Evolutionary conservation across 306 rosid genomes (phyloP).

Genomic region (Clitoria ternatea): DNA sequence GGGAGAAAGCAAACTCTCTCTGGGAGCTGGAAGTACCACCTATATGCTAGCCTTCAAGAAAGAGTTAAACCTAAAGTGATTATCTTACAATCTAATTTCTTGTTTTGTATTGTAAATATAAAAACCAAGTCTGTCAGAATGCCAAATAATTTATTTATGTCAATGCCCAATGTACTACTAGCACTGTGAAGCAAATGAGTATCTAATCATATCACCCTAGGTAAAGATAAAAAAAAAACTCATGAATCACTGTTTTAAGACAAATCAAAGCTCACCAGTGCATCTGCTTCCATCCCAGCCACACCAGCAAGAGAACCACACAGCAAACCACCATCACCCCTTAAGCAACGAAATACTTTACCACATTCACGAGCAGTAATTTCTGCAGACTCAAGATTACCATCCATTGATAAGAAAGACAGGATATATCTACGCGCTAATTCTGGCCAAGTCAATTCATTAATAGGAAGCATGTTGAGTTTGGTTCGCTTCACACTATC

Average conservation of each 20-base stretch:
- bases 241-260: slow-evolving; percentile 11
- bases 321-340: slow-evolving; percentile 99
- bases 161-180: neutral
- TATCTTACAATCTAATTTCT: neutral
- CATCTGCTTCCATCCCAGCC: slow-evolving; percentile 99
- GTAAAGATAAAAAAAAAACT: slow-evolving; percentile 12
- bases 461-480: slow-evolving; percentile 83
- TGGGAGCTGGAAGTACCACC: neutral
- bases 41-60: slow-evolving; percentile 5
- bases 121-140: neutral
- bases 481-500: slow-evolving; percentile 63
- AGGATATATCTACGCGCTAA: slow-evolving; percentile 80
- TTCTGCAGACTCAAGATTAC: slow-evolving; percentile 88
- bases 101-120: neutral
- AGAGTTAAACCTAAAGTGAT: neutral
- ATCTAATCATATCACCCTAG: slow-evolving; percentile 10
- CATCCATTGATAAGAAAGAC: slow-evolving; percentile 89
- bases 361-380: slow-evolving; percentile 87
- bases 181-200: slow-evolving; percentile 1
- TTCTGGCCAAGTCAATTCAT: slow-evolving; percentile 99
- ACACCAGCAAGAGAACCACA: slow-evolving; percentile 96
- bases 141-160: slow-evolving; percentile 13
- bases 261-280: slow-evolving; percentile 60
- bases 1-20: neutral
- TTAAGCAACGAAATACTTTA: slow-evolving; percentile 90